Evolutionary conservation across 371 early-diverging fungal species (phyloP).

Genomic region (Nematocida ironsii): DNA sequence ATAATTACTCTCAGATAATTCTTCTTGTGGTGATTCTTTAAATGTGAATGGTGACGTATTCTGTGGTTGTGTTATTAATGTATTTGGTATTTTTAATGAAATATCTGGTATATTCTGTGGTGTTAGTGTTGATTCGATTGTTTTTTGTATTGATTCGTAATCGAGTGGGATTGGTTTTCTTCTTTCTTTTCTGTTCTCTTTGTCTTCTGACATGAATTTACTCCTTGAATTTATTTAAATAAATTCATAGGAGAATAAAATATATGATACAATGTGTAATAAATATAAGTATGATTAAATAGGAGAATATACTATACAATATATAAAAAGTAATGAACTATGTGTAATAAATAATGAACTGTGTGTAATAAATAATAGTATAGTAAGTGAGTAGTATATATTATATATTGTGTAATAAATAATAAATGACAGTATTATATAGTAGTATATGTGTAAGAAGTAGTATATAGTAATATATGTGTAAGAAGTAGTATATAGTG

Average conservation of each 20-base stretch:
- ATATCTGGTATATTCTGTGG: slow-evolving; percentile 47
- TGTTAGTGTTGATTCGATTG: slow-evolving; percentile 41
- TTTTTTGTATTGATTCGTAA: slow-evolving; percentile 48
- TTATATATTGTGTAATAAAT: too few species aligned
- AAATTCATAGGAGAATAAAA: slow-evolving; percentile 20
- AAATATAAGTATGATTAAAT: background rate
- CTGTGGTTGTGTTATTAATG: background rate
- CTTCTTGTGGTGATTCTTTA: slow-evolving; percentile 45
- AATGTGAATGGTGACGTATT: slow-evolving; percentile 54
- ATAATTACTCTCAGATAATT: slow-evolving; percentile 43
- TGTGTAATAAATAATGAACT: background rate
- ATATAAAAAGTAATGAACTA: background rate
- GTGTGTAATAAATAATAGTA: background rate
- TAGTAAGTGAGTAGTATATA: too few species aligned
- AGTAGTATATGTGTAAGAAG: too few species aligned
- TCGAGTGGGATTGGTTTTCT: slow-evolving; percentile 54
- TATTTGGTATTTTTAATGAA: slow-evolving; percentile 46
- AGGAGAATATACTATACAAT: background rate
- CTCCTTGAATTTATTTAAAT: slow-evolving; percentile 54
- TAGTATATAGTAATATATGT: too few species aligned
- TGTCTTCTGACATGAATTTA: background rate
- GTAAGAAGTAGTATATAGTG: too few species aligned
- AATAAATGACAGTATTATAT: too few species aligned
- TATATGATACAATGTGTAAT: background rate
- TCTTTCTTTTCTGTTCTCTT: slow-evolving; percentile 49